Evolutionary conservation across 1,284 basidiomycete genomes (phyloP).

Genomic region (Inonotus hispidus): DNA sequence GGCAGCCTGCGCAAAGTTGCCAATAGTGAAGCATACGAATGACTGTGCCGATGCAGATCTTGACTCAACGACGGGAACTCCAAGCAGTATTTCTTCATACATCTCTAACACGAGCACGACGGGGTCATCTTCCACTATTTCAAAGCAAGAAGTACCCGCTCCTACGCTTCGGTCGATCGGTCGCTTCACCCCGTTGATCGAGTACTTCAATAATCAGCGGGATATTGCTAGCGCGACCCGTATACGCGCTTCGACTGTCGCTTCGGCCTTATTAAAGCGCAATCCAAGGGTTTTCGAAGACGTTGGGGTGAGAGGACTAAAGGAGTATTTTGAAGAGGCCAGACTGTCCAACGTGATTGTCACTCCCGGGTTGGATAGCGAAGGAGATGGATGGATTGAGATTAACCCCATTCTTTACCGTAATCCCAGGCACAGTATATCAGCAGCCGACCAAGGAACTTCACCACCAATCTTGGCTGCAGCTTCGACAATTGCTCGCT

Average conservation of each 20-base stretch:
- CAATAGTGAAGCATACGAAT: no score
- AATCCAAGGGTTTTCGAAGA: conserved; percentile 35
- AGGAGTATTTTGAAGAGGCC: conserved; percentile 41
- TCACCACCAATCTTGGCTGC: no score
- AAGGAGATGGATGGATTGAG: conserved; percentile 35
- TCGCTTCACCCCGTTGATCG: conserved; percentile 8
- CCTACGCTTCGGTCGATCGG: neutral
- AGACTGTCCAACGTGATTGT: conserved; percentile 39
- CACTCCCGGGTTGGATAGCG: conserved; percentile 31
- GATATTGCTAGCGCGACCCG: conserved; percentile 28
- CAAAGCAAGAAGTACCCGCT: no score
- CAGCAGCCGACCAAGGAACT: no score
- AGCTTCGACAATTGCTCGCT: no score
- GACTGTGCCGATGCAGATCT: neutral
- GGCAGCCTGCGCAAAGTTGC: neutral
- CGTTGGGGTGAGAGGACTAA: conserved; percentile 40
- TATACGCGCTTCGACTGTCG: conserved; percentile 38
- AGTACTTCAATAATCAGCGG: conserved; percentile 22
- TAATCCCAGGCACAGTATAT: no score
- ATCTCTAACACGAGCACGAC: neutral
- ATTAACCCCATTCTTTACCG: no score
- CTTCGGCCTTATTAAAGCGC: conserved; percentile 30
- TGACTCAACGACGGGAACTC: neutral
- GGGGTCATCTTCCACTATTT: neutral
- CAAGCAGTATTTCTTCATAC: neutral